These are phyloP conservation scores for Beauveria varroae DNA, from an alignment of 2,329 filamentous ascomycete genomes.

Conservation along the genomic window DNA sequence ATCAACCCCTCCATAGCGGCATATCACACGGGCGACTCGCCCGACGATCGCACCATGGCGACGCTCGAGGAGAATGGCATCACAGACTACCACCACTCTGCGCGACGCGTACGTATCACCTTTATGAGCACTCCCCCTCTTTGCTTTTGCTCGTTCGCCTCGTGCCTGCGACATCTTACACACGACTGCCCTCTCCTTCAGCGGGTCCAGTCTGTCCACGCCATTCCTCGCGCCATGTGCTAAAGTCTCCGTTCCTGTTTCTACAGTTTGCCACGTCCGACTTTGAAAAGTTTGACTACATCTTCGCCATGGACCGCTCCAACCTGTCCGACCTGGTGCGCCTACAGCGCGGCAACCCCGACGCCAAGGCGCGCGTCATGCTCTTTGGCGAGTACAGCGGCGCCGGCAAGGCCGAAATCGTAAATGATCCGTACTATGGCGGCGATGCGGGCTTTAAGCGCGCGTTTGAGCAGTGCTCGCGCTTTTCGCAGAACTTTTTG, in stretches of 20 bases:
- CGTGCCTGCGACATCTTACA: no score
- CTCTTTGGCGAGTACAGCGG: slow-evolving; percentile 80
- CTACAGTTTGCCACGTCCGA: slow-evolving; percentile 53
- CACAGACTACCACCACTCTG: slow-evolving; percentile 66
- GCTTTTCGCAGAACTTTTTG: slow-evolving; percentile 73
- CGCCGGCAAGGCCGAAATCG: slow-evolving; percentile 57
- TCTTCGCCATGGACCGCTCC: slow-evolving; percentile 86
- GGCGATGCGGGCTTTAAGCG: slow-evolving; percentile 70
- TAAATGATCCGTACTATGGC: slow-evolving; percentile 92
- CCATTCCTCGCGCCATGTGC: not conserved
- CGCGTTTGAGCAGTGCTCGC: slow-evolving; percentile 76
- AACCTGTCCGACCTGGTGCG: slow-evolving; percentile 68
- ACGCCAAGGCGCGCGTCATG: slow-evolving; percentile 59
- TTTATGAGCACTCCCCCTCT: not conserved
- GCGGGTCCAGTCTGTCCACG: no score
- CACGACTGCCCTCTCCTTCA: no score
- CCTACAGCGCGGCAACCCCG: slow-evolving; percentile 49
- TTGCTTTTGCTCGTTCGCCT: no score
- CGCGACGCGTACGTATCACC: slow-evolving; percentile 55
- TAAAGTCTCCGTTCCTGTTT: not conserved
- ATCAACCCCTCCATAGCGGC: slow-evolving; percentile 42
- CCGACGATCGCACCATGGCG: slow-evolving; percentile 76
- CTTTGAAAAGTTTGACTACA: slow-evolving; percentile 82
- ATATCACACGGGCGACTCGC: slow-evolving; percentile 71
- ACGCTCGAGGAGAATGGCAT: slow-evolving; percentile 71